phyloP scores from a whole-genome alignment of 2,329 filamentous ascomycete genomes.

The Penicillium sp. region DNA sequence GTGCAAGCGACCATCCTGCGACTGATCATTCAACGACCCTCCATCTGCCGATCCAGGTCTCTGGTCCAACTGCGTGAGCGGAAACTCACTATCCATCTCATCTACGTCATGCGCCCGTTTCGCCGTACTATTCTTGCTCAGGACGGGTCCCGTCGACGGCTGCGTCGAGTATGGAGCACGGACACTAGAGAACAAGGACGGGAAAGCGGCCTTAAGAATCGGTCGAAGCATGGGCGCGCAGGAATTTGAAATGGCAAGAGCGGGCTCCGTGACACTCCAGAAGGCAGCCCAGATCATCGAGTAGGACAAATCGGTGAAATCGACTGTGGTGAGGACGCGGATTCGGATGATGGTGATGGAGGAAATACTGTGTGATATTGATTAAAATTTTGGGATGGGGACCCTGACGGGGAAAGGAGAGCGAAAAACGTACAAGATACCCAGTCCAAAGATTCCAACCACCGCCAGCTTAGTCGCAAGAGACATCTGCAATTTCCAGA shows the following conservation, averaged over 20 bases:
- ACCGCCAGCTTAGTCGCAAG: constrained; percentile 22
- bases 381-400: not conserved
- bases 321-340: constrained; percentile 20
- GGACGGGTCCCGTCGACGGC: not conserved
- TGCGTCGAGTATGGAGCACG: constrained; percentile 4
- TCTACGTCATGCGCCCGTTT: constrained; percentile 3
- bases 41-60: not conserved
- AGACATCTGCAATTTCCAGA: constrained; percentile 28
- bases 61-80: constrained; percentile 5
- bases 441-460: constrained; percentile 24
- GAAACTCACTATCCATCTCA: constrained; percentile 15
- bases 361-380: constrained; percentile 20
- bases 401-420: not conserved
- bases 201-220: constrained; percentile 18
- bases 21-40: constrained; percentile 9
- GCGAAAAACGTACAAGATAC: constrained; percentile 18
- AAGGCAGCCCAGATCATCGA: constrained; percentile 25
- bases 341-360: constrained; percentile 27
- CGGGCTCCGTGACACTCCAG: constrained; percentile 28
- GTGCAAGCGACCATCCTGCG: constrained; percentile 6
- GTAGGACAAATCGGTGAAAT: constrained; percentile 24
- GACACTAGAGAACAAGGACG: constrained; percentile 10
- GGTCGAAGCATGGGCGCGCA: constrained; percentile 28
- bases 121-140: constrained; percentile 5
- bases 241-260: constrained; percentile 22